Percentiles rank a stretch among this genome's conserved stretches.
Conservation (phyloP, 2,329 filamentous ascomycete species). For the Tolypocladium endophyticum region DNA sequence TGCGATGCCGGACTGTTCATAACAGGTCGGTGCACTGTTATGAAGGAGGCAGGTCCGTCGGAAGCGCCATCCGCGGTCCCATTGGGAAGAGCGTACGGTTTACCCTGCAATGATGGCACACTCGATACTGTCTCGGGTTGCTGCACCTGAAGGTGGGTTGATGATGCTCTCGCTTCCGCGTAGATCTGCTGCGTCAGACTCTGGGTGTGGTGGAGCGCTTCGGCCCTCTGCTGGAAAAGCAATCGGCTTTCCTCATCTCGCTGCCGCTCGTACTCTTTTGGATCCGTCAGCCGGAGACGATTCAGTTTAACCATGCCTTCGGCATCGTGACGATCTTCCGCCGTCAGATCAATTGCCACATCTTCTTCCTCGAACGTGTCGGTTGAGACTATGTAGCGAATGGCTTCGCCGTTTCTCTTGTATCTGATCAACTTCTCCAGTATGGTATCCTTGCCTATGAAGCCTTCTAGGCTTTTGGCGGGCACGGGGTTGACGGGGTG, state of each 20-base stretch:
- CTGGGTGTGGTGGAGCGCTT: neutral
- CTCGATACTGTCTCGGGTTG: neutral
- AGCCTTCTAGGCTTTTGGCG: conserved; percentile 39
- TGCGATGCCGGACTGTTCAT: neutral
- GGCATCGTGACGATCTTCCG: conserved; percentile 49
- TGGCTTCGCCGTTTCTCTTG: conserved; percentile 22
- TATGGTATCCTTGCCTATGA: conserved; percentile 52
- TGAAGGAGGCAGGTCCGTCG: neutral
- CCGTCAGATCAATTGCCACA: conserved; percentile 40
- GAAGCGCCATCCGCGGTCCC: neutral
- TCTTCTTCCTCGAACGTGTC: conserved; percentile 67
- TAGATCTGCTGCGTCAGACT: neutral
- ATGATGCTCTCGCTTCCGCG: neutral
- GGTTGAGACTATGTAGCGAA: conserved; percentile 52
- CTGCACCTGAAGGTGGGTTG: neutral
- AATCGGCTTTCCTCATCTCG: conserved; percentile 6
- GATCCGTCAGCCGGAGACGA: conserved; percentile 20
- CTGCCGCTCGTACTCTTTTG: conserved; percentile 16
- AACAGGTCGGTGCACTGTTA: neutral
- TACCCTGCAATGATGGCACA: neutral
- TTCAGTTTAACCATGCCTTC: conserved; percentile 26
- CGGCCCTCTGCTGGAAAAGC: neutral
- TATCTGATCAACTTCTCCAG: conserved; percentile 38
- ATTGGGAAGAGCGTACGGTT: neutral
- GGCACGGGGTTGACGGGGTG: conserved; percentile 41